Evolutionary conservation across 2,329 filamentous ascomycete genomes (phyloP), one percentile per base, ranked within the genome.

Genomic region (Whalleya microplaca): DNA sequence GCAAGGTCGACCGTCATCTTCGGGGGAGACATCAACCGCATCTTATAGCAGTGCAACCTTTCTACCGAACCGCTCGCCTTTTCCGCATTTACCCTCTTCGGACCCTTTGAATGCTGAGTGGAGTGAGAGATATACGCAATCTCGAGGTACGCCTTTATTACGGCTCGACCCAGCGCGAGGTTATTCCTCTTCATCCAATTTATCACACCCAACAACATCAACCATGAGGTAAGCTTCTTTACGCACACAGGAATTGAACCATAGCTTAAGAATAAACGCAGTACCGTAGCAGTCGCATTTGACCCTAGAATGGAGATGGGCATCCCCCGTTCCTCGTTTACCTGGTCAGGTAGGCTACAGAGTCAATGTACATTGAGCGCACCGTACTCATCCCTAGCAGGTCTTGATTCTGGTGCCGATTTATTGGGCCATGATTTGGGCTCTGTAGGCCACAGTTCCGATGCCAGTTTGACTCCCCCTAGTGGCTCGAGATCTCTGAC

Each of bases 281-380:
- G 80, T 69, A 76, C 82, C 62, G 79, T 80, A 63, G 72, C 80
- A 50, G 76, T 80, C 55, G 70, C 73, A 44, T 83, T 79, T 69
- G 80, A 84, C 64, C 74, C 78, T 21, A 72, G 75, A 62, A 81
- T 82, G 67, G 74, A 73, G 61, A 82, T 84, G 79, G 80, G 79
- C 49, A 75, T 75, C 50, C 75, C 69, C 27, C 69, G 80, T 67
- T 77, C 80, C 42, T 73, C 77, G 23, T 83, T 79, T 62, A 73
- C 76, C 44, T 84, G 82, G 82, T 79, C 77, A 64, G 76, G 32
- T 37, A 37, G 32, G 32, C 32, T 37, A 37, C 32, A 37, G 32
- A 12, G 14, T 37, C 32, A 37, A 37, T 12, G 14, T 12, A 6
- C 14, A 37, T 14, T 12, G 32, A 16, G 32, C 32, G 14, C 32